Evolutionary conservation across 2,329 filamentous ascomycete species (phyloP), one percentile per base, ranked within the genome.

Genomic region (Colletotrichum tamarilloi): DNA sequence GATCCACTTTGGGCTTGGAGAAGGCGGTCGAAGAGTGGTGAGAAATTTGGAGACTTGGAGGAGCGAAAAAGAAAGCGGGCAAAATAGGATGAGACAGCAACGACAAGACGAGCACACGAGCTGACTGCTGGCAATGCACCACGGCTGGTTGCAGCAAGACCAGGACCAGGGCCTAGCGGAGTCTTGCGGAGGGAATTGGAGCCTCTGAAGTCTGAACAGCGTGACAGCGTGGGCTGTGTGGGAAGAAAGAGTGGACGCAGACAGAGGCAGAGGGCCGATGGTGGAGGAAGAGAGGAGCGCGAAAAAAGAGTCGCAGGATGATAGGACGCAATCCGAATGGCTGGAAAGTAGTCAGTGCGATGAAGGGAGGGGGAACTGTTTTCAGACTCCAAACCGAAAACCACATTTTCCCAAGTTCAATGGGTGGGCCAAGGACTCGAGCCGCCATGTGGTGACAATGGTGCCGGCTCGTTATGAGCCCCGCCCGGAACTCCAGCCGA

Each of bases 401-500:
- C 38, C 65, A 63, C 62, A 35, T 52, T 32, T 60, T 63, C 58
- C 52, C 46, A 49, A 68, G 52, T 8, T 22, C 32, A 35, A 35
- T 35, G 32, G 58, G 58, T 56, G 63, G 68, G 52, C 5, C 38
- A 42, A 42, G 38, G 38, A 42, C 16, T 49, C 42, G 42, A 22
- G 42, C 19, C 19, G 19, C 19, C 19, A 46, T 53, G 56, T 52
- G 58, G 57, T 65, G 56, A 42, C 38, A 42, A 19, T 30, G 52
- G 53, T 68, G 64, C 58, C 49, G 64, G 58, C 35, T 42, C 55
- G 32, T 56, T 22, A 26, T 52, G 60, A 42, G 55, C 69, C 46
- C 67, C 67, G 60, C 59, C 35, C 70, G 70, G 60, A 70, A 66
- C 32, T n/a, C 60, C 67, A 73, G 60, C 70, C 70, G 70, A 70